Evolutionary conservation across 78 protist genomes (phyloP), one percentile per base, ranked within the genome.

Genomic region (Pigoraptor vietnamica): DNA sequence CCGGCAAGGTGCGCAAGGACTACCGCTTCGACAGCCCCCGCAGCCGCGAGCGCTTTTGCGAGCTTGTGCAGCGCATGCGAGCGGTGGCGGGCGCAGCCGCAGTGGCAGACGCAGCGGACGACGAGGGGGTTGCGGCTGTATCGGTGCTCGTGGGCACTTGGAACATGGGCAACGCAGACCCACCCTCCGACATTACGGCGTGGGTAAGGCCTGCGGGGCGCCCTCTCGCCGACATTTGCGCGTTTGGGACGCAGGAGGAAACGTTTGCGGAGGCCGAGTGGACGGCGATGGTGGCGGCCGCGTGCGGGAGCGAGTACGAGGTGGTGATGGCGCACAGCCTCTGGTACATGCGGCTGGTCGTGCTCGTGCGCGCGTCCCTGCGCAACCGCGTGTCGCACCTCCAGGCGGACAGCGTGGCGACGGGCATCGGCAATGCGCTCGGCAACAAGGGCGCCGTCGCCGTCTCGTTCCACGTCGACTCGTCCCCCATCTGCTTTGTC

Each of bases 391-490:
- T 94, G 32, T 24, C 35, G 19, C 29, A 83, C 14, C 40, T 94
- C 23, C 82, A 56, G 35, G 0, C 2, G 79, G 81, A 39, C 36
- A 34, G 55, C 37, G 90, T 90, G 24, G 95, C 93, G 21, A 95
- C 96, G 0, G 95, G 96, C 25, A 29, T 86, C 1, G 94, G 84
- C 37, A 39, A 92, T 39, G 40, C 90, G 36, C 79, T 94, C 83
- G 98, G 98, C 33, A 97, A 97, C 95, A 97, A 97, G 91, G 98
- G 98, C 32, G 98, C 95, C 34, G 95, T 94, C n/a, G 91, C 92
- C 29, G 39, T 93, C 1, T n/a, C 89, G 39, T 90, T 97, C 79
- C 33, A 39, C 23, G 56, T 93, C 56, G 81, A 93, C 24, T 89
- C 38, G 34, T 94, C 95, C 9, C 55, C 94, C 10, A 81, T 97